Conservation (phyloP, 345 rosid species). For the Punica granatum region DNA sequence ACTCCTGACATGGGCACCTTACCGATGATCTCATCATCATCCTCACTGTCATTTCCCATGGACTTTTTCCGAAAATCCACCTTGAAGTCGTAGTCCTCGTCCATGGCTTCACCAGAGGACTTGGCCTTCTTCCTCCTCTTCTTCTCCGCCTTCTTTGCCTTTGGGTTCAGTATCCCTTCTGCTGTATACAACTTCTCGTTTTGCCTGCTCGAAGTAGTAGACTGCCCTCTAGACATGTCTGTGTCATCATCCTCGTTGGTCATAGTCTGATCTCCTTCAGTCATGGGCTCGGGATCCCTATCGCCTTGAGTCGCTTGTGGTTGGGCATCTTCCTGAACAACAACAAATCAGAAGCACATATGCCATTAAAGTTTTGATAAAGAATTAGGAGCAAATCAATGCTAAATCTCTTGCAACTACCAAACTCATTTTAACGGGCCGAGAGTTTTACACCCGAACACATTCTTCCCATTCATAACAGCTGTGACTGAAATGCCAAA, state of each 20-base stretch:
- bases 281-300: slow-evolving; percentile 18
- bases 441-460: neutral
- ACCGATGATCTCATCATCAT: slow-evolving; percentile 21
- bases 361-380: neutral
- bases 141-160: slow-evolving; percentile 64
- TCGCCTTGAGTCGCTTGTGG: slow-evolving; percentile 17
- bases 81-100: slow-evolving; percentile 70
- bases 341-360: neutral
- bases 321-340: slow-evolving; percentile 32
- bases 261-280: slow-evolving; percentile 38
- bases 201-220: slow-evolving; percentile 38
- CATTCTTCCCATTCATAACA: neutral
- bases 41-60: slow-evolving; percentile 32
- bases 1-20: slow-evolving; percentile 47
- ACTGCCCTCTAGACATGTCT: slow-evolving; percentile 28
- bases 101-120: slow-evolving; percentile 35
- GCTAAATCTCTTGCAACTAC: neutral
- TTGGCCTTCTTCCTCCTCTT: slow-evolving; percentile 57
- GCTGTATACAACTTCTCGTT: slow-evolving; percentile 61
- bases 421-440: neutral
- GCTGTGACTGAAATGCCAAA: neutral
- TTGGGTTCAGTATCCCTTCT: slow-evolving; percentile 70
- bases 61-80: slow-evolving; percentile 52
- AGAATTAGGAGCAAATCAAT: too few species aligned
- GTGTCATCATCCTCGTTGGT: slow-evolving; percentile 26